Evolutionary conservation across 2,329 filamentous ascomycete genomes (phyloP).

Genomic region (Fusarium multiceps): DNA sequence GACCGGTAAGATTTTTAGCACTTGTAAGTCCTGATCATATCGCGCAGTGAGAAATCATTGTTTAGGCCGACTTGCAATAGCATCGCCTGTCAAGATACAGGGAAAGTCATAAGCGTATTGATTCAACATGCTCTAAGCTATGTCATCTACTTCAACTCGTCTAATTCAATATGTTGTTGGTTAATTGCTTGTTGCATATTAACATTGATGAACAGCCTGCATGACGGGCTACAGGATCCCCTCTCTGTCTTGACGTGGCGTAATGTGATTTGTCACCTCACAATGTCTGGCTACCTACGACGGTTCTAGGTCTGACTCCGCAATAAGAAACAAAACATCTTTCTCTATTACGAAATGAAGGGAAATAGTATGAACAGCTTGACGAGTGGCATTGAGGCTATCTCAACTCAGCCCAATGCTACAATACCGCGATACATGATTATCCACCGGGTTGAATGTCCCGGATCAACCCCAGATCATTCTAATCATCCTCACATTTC

Average conservation of each 20-base stretch:
- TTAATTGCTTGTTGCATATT: neutral
- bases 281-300: too few relatives aligned
- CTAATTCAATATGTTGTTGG: neutral
- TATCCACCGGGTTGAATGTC: neutral
- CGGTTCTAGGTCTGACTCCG: accelerated
- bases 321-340: neutral
- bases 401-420: accelerated
- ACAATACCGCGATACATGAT: neutral
- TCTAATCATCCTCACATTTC: neutral
- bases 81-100: too few relatives aligned
- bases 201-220: neutral
- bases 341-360: accelerated
- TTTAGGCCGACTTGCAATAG: too few relatives aligned
- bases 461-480: neutral
- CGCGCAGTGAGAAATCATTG: too few relatives aligned
- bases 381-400: neutral
- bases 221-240: accelerated
- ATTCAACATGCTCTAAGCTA: accelerated
- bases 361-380: accelerated
- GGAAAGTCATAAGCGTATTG: accelerated
- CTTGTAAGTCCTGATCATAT: too few relatives aligned
- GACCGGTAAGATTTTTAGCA: accelerated
- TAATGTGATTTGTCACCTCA: neutral
- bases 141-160: too few relatives aligned
- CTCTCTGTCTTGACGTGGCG: neutral